Evolutionary conservation across 768 basidiomycete genomes (phyloP).

Genomic region (Suillus ampliporus): DNA sequence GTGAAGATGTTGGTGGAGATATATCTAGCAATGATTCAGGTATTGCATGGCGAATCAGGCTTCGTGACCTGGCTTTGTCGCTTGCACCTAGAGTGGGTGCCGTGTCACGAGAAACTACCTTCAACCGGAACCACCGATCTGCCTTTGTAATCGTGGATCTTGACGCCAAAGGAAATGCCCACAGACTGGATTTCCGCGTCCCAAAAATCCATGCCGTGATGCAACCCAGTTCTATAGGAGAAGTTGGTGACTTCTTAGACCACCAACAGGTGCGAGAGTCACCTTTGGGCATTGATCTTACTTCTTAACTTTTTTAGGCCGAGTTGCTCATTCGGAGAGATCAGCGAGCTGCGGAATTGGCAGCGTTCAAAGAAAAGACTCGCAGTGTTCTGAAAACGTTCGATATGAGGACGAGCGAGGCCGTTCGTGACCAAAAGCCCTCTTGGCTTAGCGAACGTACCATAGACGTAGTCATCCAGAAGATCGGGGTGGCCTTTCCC

Average conservation of each 20-base stretch:
- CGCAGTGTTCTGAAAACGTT: conserved; percentile 75
- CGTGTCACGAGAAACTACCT: conserved; percentile 41
- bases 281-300: neutral
- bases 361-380: conserved; percentile 84
- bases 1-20: conserved; percentile 72
- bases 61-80: conserved; percentile 84
- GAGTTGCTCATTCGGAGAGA: conserved; percentile 79
- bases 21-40: conserved; percentile 49
- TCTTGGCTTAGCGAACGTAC: conserved; percentile 63
- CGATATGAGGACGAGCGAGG: conserved; percentile 57
- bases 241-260: conserved; percentile 89
- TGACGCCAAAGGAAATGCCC: conserved; percentile 46
- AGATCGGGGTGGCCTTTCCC: conserved; percentile 92
- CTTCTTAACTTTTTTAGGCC: conserved; percentile 49
- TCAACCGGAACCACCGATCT: conserved; percentile 67
- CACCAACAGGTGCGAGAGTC: conserved; percentile 68
- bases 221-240: conserved; percentile 92
- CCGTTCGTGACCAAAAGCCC: conserved; percentile 26
- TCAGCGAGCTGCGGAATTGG: conserved; percentile 77
- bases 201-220: conserved; percentile 90
- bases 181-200: conserved; percentile 56
- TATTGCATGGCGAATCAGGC: conserved; percentile 67
- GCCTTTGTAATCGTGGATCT: conserved; percentile 89
- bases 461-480: conserved; percentile 59
- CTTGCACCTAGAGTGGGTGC: conserved; percentile 64